These are phyloP conservation scores for Helenozyma rhizophorensis DNA, from an alignment of 805 yeast genomes.

Conservation along the genomic window DNA sequence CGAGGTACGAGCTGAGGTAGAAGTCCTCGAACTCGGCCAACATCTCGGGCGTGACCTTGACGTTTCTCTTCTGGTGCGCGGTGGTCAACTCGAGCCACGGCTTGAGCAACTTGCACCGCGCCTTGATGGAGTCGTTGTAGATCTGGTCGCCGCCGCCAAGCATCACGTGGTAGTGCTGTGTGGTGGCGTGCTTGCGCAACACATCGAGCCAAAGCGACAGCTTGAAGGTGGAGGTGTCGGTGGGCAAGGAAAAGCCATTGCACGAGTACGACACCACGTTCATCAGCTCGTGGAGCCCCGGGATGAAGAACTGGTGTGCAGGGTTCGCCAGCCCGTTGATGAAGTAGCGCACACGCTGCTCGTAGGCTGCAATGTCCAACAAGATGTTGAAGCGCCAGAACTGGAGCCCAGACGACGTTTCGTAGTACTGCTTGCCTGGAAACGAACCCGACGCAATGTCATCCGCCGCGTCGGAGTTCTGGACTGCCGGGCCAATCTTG, in stretches of 20 bases:
- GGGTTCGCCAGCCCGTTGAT: constrained; percentile 39
- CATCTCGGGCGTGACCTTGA: constrained; percentile 45
- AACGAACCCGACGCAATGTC: constrained; percentile 37
- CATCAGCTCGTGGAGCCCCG: constrained; percentile 62
- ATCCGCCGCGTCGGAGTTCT: constrained; percentile 1
- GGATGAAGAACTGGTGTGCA: constrained; percentile 55
- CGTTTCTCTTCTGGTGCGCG: constrained; percentile 37
- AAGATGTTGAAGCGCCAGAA: constrained; percentile 67
- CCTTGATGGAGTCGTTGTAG: constrained; percentile 78
- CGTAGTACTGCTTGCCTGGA: constrained; percentile 41
- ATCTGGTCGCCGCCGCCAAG: constrained; percentile 97
- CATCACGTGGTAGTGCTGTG: constrained; percentile 80
- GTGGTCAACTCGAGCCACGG: constrained; percentile 61
- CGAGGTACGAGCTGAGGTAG: constrained; percentile 69
- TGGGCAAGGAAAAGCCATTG: constrained; percentile 80
- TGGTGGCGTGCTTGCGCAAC: constrained; percentile 52
- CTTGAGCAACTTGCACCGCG: constrained; percentile 48
- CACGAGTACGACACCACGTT: constrained; percentile 82
- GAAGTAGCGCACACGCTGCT: constrained; percentile 60
- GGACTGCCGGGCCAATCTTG: constrained; percentile 33
- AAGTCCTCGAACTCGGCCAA: constrained; percentile 53
- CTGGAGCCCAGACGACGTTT: constrained; percentile 40
- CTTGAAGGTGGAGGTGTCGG: constrained; percentile 61
- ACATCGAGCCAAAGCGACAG: constrained; percentile 89
- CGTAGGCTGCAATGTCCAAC: constrained; percentile 43